phyloP scores from a whole-genome alignment of 2,329 filamentous ascomycete species.

The Huntiella decipiens region DNA sequence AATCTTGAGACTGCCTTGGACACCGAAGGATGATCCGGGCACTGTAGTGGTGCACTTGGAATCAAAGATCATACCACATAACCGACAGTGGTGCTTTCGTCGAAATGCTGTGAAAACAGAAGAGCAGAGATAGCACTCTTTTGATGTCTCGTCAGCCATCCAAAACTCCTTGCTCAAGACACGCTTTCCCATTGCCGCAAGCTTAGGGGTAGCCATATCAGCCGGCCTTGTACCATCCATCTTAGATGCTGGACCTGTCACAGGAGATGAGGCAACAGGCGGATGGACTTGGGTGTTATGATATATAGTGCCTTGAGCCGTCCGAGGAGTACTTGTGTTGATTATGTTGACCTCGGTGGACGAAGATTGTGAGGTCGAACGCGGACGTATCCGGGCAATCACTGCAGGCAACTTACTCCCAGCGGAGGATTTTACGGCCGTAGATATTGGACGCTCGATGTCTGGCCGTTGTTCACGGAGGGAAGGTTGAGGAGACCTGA shows the following conservation, averaged over 20 bases:
- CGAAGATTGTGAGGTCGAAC: constrained; percentile 34
- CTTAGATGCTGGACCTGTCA: constrained; percentile 38
- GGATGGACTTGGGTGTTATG: constrained; percentile 33
- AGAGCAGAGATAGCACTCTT: constrained; percentile 87
- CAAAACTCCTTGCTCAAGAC: constrained; percentile 90
- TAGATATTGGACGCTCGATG: constrained; percentile 14
- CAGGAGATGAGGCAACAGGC: constrained; percentile 32
- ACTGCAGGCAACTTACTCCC: constrained; percentile 26
- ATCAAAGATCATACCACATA: constrained; percentile 96
- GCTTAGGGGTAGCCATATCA: constrained; percentile 38
- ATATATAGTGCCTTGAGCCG: constrained; percentile 37
- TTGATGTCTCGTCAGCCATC: constrained; percentile 98
- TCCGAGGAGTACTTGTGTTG: constrained; percentile 36
- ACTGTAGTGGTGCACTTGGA: constrained; percentile 90
- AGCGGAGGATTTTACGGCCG: constrained; percentile 16
- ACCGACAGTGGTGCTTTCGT: constrained; percentile 89
- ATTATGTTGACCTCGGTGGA: constrained; percentile 38
- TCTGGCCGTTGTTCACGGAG: constrained; percentile 12
- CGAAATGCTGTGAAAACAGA: constrained; percentile 83
- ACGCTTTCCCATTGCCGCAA: constrained; percentile 62
- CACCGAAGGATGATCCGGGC: constrained; percentile 69
- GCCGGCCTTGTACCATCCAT: constrained; percentile 39
- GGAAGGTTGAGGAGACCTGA: constrained; percentile 19
- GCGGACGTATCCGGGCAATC: constrained; percentile 29
- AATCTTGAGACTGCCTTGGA: constrained; percentile 65